A percentile compares a stretch with the other conserved stretches of the same genome.
These are phyloP conservation scores for Aspergillus olivimuriae DNA, from an alignment of 495 filamentous ascomycete species.

Conservation along the genomic window DNA sequence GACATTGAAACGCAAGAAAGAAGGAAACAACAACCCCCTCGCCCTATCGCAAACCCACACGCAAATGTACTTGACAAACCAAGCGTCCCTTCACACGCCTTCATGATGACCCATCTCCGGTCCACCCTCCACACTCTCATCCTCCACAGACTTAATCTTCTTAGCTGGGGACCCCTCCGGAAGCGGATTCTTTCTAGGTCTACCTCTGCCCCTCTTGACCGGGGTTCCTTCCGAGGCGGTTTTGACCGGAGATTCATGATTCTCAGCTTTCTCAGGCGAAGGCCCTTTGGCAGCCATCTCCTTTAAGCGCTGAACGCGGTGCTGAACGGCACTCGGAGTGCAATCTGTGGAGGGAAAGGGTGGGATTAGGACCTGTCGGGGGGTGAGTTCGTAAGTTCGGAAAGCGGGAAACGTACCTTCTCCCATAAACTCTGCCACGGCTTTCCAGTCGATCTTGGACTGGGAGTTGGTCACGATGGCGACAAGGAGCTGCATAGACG, in stretches of 20 bases:
- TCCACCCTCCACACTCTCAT: not conserved
- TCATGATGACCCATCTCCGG: not conserved
- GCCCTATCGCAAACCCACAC: too few species aligned
- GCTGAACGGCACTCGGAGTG: conserved; percentile 22
- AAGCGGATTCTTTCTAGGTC: not conserved
- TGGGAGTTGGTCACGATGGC: conserved; percentile 17
- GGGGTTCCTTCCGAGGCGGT: not conserved
- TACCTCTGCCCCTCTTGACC: not conserved
- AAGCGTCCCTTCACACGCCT: too few species aligned
- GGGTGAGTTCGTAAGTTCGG: not conserved
- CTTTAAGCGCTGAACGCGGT: conserved; percentile 23
- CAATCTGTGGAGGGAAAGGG: conserved; percentile 11
- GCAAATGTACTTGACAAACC: too few species aligned
- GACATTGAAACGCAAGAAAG: too few species aligned
- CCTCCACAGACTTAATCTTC: not conserved
- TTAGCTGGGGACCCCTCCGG: not conserved
- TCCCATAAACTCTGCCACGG: conserved; percentile 24
- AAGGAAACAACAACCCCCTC: too few species aligned
- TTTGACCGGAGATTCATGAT: too few species aligned
- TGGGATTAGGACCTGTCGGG: not conserved
- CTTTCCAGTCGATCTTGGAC: conserved; percentile 14
- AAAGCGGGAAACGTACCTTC: conserved; percentile 8
- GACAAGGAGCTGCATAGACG: conserved; percentile 19
- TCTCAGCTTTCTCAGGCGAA: not conserved
- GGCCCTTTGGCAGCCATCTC: conserved; percentile 5